Evolutionary conservation across 768 basidiomycete genomes (phyloP).

Genomic region (Pleurotus sapidus): DNA sequence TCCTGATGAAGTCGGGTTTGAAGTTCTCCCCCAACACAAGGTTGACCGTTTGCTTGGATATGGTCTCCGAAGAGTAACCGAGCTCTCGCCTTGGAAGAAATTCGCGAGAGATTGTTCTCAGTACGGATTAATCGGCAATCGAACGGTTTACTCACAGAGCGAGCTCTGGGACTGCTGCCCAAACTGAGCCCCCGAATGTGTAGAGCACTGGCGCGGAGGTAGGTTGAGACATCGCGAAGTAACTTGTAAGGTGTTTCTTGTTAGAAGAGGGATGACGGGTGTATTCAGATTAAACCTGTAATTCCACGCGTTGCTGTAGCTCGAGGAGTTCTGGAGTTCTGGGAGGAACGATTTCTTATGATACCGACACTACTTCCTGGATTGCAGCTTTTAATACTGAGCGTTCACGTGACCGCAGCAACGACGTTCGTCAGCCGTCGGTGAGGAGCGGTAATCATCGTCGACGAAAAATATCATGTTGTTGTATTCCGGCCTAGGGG

Average conservation of each 20-base stretch:
- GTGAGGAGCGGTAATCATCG: neutral
- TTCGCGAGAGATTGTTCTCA: neutral
- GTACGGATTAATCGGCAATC: too few relatives aligned
- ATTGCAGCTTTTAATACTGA: neutral
- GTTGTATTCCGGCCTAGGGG: too few relatives aligned
- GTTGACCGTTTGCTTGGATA: slow-evolving; percentile 35
- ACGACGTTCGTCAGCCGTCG: neutral
- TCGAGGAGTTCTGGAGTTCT: too few relatives aligned
- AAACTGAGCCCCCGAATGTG: slow-evolving; percentile 21
- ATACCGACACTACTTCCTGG: neutral
- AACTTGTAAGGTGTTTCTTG: neutral
- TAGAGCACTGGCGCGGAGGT: slow-evolving; percentile 20
- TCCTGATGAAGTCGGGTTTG: slow-evolving; percentile 37
- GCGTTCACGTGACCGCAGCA: neutral
- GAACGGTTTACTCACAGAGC: slow-evolving; percentile 15
- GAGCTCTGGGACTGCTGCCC: slow-evolving; percentile 24
- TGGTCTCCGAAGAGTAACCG: slow-evolving; percentile 30
- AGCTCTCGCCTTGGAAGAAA: slow-evolving; percentile 29
- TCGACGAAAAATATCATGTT: neutral
- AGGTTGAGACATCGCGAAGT: neutral
- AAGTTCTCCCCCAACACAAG: slow-evolving; percentile 49
- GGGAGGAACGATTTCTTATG: neutral
- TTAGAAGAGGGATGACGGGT: too few relatives aligned
- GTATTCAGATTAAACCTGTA: too few relatives aligned
- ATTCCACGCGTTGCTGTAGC: too few relatives aligned